Evolutionary conservation across 2,329 filamentous ascomycete genomes (phyloP).

Genomic region (Fusarium caatingaense): DNA sequence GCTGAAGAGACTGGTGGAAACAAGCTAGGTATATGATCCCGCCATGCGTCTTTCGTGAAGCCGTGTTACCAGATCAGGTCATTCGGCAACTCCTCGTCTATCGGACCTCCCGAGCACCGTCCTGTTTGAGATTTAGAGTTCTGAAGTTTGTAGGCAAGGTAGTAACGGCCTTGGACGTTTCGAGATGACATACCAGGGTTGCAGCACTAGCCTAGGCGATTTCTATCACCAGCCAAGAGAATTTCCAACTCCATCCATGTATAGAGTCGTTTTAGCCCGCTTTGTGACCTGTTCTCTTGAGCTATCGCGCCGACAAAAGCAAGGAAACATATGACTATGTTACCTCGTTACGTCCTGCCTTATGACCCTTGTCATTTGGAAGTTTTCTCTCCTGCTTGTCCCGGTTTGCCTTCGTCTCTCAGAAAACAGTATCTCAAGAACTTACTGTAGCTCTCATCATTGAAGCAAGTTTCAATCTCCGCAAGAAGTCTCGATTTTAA

Average conservation of each 20-base stretch:
- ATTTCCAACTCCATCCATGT: neutral
- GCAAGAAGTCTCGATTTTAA: conserved; percentile 25
- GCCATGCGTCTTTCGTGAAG: neutral
- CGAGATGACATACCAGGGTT: conserved; percentile 1
- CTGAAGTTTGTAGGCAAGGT: neutral
- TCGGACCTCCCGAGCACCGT: conserved; percentile 11
- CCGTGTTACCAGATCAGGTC: conserved; percentile 17
- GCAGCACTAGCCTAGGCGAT: conserved; percentile 1
- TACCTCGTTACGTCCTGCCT: neutral
- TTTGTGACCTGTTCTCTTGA: neutral
- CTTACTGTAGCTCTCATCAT: neutral
- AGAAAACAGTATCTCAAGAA: neutral
- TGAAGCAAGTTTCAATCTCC: conserved; percentile 4
- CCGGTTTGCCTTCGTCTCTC: neutral
- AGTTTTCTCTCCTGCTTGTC: neutral
- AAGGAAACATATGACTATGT: neutral
- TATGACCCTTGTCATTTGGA: neutral
- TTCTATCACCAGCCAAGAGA: neutral
- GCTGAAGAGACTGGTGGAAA: conserved; percentile 27
- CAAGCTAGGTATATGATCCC: neutral
- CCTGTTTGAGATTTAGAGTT: conserved; percentile 6
- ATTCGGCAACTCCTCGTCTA: conserved; percentile 4
- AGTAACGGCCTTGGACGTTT: neutral
- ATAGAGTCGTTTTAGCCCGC: neutral
- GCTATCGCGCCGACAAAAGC: conserved; percentile 15